phyloP scores from a whole-genome alignment of 148 eudicot genomes.

The Salicornia ramosissima region DNA sequence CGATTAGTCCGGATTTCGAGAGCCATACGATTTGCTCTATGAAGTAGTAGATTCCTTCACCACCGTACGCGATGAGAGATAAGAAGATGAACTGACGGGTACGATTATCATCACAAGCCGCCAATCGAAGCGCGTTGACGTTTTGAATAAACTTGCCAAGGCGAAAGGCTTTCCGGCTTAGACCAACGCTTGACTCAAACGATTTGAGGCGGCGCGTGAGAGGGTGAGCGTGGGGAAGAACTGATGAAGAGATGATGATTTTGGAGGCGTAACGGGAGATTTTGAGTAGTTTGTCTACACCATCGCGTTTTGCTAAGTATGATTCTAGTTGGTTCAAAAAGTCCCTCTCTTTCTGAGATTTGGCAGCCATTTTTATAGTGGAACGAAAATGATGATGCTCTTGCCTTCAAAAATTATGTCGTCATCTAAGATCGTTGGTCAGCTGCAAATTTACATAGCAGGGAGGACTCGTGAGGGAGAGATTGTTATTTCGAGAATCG shows the following conservation, averaged over 20 bases:
- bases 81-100: slow-evolving; percentile 23
- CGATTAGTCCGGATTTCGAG: slow-evolving; percentile 69
- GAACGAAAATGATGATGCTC: not conserved
- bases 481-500: not conserved
- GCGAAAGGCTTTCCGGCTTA: slow-evolving; percentile 91
- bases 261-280: slow-evolving; percentile 88
- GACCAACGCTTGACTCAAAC: slow-evolving; percentile 78
- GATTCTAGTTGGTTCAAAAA: slow-evolving; percentile 70
- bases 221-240: slow-evolving; percentile 37
- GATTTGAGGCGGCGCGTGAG: slow-evolving; percentile 41
- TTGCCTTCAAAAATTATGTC: not conserved
- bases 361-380: slow-evolving; percentile 11
- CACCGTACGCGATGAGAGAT: slow-evolving; percentile 62
- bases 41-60: slow-evolving; percentile 84
- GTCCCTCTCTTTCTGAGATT: slow-evolving; percentile 32
- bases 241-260: slow-evolving; percentile 55
- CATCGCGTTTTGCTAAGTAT: slow-evolving; percentile 92
- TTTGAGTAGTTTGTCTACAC: slow-evolving; percentile 86
- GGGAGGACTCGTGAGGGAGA: not conserved
- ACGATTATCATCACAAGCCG: not conserved
- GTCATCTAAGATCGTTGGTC: not conserved
- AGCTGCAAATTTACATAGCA: too few species aligned
- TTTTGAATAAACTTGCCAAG: slow-evolving; percentile 88
- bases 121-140: slow-evolving; percentile 55
- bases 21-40: slow-evolving; percentile 85